A percentile compares a stretch with the other conserved stretches of the same genome.
Conservation (phyloP, 306 rosid genomes). For the Notholithocarpus densiflorus region DNA sequence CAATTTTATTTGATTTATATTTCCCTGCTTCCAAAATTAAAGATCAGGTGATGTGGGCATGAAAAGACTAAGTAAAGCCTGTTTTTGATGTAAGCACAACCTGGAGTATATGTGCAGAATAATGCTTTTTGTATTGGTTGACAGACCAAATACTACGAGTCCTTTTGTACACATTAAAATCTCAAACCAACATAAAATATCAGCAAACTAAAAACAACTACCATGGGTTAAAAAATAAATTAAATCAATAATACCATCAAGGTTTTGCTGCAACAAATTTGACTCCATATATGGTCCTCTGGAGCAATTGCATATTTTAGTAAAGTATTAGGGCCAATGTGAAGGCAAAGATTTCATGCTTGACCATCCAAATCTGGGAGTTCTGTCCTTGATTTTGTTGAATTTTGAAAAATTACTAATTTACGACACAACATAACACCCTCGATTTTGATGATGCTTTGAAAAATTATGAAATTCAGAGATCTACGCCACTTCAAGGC, state of each 20-base stretch:
- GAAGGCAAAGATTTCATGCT: neutral
- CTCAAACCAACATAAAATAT: neutral
- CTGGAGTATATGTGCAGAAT: too few species aligned
- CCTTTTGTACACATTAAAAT: neutral
- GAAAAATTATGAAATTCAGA: neutral
- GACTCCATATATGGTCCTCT: neutral
- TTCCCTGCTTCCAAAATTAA: too few species aligned
- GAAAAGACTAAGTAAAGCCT: too few species aligned
- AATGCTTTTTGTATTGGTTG: too few species aligned
- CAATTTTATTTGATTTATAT: too few species aligned
- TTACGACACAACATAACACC: neutral
- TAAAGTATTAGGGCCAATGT: neutral
- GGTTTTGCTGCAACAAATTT: neutral
- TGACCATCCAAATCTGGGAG: too few species aligned
- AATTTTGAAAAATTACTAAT: neutral
- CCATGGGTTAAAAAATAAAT: neutral
- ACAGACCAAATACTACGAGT: too few species aligned
- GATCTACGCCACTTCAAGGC: neutral
- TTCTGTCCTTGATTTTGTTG: too few species aligned
- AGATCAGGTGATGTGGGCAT: too few species aligned
- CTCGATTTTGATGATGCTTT: neutral
- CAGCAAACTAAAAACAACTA: neutral
- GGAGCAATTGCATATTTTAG: too few species aligned
- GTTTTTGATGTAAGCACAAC: too few species aligned
- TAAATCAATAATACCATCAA: neutral